Base-by-base conservation (phyloP, 805 yeast genomes). In the Candida ponderosae region DNA sequence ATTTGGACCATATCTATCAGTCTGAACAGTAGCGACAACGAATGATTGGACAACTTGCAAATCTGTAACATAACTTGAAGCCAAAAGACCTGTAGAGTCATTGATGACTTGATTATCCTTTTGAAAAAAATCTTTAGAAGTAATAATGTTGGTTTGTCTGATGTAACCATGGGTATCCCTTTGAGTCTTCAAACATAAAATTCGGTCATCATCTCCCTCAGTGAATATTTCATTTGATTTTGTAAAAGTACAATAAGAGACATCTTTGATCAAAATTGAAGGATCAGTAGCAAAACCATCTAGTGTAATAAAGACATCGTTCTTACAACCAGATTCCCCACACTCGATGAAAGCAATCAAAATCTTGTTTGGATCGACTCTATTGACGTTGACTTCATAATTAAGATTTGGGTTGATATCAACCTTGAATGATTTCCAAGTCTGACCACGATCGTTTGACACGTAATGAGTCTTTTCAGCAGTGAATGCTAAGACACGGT, bases 71-170 rank as follows among this genome's bases (percentile, higher is more conserved):
- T 55, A 46, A 5, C 60, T 52, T 10, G 52, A 54, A 6, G 57
- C 48, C 15, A 63, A 35, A 3, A 43, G 37, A 10, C 56, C 57
- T 13, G 58, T 56, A 4, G 54, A 57, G n/a, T 59, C 56, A 29
- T 64, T 48, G 18, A 53, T 41, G 14, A 52, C 44, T 14, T 54
- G 48, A 5, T 48, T 48, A 3, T 64, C 46, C 26, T 60, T 46
- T 11, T 24, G 14, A 56, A 74, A 74, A 50, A 65, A 73, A 46
- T 76, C 72, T 14, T 59, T 50, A 0, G 79, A 64, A 7, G 50
- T 44, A n/a, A 52, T 31, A 17, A 53, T 38, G 14, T 47, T 36
- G 11, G 63, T 54, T 27, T 73, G 53, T 9, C 44, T 34, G 17
- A 49, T 31, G 24, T 43, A 43, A 0, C 72, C 64, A 18, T 60